phyloP scores from a whole-genome alignment of 306 rosid species.

The Quercus dentata region DNA sequence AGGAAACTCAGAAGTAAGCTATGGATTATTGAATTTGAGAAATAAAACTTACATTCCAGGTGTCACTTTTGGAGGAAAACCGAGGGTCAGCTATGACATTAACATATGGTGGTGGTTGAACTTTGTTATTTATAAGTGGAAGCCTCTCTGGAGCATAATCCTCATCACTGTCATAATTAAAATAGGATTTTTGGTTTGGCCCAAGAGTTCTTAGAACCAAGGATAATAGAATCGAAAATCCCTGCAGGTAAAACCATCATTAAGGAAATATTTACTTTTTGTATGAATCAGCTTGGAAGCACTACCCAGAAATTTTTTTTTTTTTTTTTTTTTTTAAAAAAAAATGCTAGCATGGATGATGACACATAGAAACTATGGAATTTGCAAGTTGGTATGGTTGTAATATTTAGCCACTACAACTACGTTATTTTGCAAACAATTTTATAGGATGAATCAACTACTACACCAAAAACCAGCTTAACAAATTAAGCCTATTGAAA shows the following conservation, averaged over 20 bases:
- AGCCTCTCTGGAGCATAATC: constrained; percentile 23
- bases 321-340: neutral
- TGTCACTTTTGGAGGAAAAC: constrained; percentile 15
- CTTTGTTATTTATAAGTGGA: constrained; percentile 28
- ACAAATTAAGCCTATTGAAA: no score
- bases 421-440: no score
- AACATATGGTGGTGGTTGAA: constrained; percentile 19
- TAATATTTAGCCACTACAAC: no score
- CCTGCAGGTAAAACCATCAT: constrained; percentile 18
- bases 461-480: no score
- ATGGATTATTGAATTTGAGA: neutral
- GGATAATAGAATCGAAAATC: constrained; percentile 32
- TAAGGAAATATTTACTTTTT: neutral
- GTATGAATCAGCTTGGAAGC: no score
- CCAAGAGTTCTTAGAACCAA: constrained; percentile 24
- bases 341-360: neutral
- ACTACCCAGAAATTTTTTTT: no score
- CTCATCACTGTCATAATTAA: constrained; percentile 29
- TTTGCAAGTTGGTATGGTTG: no score
- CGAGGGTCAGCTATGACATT: neutral
- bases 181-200: constrained; percentile 1
- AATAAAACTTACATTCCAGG: constrained; percentile 21
- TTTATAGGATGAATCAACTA: no score
- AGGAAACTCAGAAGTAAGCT: neutral
- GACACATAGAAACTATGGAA: neutral